Evolutionary conservation across 2,329 filamentous ascomycete genomes (phyloP), one percentile per base, ranked within the genome.

Genomic region (Fusarium dlaminii): DNA sequence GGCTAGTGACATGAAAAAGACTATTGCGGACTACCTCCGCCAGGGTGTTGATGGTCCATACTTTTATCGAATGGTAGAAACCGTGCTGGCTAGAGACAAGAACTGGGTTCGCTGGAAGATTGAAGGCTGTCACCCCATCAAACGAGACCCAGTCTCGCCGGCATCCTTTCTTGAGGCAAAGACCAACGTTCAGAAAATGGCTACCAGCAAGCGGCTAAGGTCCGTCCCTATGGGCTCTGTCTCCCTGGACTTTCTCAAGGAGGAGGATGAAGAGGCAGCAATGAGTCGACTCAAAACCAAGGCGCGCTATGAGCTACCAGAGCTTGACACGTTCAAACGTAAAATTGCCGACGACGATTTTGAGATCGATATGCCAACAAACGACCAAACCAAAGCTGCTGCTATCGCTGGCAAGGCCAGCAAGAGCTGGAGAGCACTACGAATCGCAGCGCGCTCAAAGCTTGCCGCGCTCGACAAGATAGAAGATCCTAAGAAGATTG

Each of bases 51-150:
- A 97, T 79, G 96, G 96, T 36, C 93, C 94, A 73, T 97, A 97
- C 82, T 99, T 98, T 82, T 93, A 95, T 83, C 92, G 96, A 43
- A 97, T 98, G 90, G 95, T 99, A 37, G 96, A 98, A 81, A 98
- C 95, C 18, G 96, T 99, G 37, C 89, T 99, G 36, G 94, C 94
- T 30, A 90, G 96, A 72, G 96, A 99, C 82, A 98, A 98, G 86
- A 98, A 98, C 80, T 99, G 97, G 97, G 95, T 97, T 49, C 92
- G 95, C 72, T 99, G 96, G 96, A 99, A 99, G 84, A 92, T 96
- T 68, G 95, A 98, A 81, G 94, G 92, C 75, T 99, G 96, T 81
- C 94, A 94, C 30, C 90, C 92, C 11, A 98, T 99, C 79, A 91
- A 95, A 79, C 89, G 90, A 68, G 90, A 93, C 29, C 86, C 94